Evolutionary conservation across 352 stramenopile genomes (phyloP).

Genomic region (Phytopythium litorale): DNA sequence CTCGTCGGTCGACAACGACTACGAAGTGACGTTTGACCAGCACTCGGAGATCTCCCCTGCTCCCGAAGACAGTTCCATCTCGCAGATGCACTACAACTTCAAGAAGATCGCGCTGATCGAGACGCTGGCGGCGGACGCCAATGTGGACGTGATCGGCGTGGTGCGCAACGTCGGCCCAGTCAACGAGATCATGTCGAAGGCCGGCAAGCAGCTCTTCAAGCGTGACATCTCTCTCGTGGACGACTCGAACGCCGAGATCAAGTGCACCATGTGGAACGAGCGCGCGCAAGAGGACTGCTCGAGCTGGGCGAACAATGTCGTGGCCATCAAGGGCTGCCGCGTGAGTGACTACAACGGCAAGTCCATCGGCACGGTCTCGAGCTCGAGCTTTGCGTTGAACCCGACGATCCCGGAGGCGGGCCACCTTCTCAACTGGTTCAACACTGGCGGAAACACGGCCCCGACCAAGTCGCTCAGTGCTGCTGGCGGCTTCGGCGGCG

Average conservation of each 20-base stretch:
- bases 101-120: constrained; percentile 94
- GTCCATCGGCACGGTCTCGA: constrained; percentile 82
- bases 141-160: constrained; percentile 95
- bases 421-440: constrained; percentile 86
- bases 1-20: constrained; percentile 95
- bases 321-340: constrained; percentile 94
- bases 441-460: constrained; percentile 56
- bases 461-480: constrained; percentile 79
- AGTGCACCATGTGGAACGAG: constrained; percentile 97
- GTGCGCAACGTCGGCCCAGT: constrained; percentile 92
- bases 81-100: constrained; percentile 91
- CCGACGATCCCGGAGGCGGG: constrained; percentile 84
- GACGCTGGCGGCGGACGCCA: constrained; percentile 75
- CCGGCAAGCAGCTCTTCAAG: constrained; percentile 95
- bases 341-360: constrained; percentile 94
- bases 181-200: constrained; percentile 93
- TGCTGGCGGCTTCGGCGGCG: constrained; percentile 71
- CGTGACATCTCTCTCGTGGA: constrained; percentile 96
- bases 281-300: constrained; percentile 76
- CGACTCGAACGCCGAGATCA: constrained; percentile 95
- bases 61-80: constrained; percentile 88
- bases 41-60: constrained; percentile 93
- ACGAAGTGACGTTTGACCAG: constrained; percentile 98
- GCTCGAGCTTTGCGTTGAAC: constrained; percentile 82
- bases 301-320: constrained; percentile 88